Conservation (phyloP, 2,329 filamentous ascomycete genomes). For the Plectosphaerella sp. region DNA sequence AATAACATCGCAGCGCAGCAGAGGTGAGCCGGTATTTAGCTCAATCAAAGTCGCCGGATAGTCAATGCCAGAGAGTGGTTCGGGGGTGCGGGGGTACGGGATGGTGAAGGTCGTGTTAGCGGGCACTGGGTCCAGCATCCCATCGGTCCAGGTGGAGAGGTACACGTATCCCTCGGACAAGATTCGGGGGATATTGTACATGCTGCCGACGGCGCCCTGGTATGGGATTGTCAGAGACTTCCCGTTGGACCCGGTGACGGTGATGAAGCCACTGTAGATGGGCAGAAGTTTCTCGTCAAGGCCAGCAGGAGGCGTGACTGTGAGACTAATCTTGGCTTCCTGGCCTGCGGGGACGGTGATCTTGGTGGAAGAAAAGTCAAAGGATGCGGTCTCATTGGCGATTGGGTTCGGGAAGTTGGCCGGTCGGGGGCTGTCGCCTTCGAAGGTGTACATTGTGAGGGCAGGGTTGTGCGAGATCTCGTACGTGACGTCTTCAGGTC, state of each 20-base stretch:
- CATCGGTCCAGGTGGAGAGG: slow-evolving; percentile 7
- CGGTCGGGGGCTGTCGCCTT: background rate
- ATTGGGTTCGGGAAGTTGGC: slow-evolving; percentile 12
- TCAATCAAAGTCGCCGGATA: background rate
- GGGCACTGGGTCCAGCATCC: slow-evolving; percentile 8
- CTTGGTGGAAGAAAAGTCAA: slow-evolving; percentile 8
- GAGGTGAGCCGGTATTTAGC: slow-evolving; percentile 10
- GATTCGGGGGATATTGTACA: slow-evolving; percentile 14
- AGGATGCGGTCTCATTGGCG: slow-evolving; percentile 5
- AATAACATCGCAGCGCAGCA: slow-evolving; percentile 16
- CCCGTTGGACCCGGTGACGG: slow-evolving; percentile 29
- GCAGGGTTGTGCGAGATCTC: slow-evolving; percentile 28
- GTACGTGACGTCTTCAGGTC: slow-evolving; percentile 27
- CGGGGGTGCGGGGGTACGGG: slow-evolving; percentile 9
- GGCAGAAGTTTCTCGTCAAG: slow-evolving; percentile 26
- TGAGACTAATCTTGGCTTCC: slow-evolving; percentile 19
- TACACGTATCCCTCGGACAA: slow-evolving; percentile 8
- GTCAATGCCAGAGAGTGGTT: background rate
- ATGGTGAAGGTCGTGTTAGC: slow-evolving; percentile 18
- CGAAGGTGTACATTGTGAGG: slow-evolving; percentile 32
- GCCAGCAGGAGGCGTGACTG: slow-evolving; percentile 19
- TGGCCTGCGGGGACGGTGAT: slow-evolving; percentile 22
- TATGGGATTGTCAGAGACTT: slow-evolving; percentile 30
- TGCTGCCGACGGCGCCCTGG: slow-evolving; percentile 26
- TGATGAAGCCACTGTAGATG: slow-evolving; percentile 39